A percentile compares a stretch with the other conserved stretches of the same genome.
Conservation (phyloP, 176 grass and related monocot genomes). For the sorghum (Sorghum bicolor) region DNA sequence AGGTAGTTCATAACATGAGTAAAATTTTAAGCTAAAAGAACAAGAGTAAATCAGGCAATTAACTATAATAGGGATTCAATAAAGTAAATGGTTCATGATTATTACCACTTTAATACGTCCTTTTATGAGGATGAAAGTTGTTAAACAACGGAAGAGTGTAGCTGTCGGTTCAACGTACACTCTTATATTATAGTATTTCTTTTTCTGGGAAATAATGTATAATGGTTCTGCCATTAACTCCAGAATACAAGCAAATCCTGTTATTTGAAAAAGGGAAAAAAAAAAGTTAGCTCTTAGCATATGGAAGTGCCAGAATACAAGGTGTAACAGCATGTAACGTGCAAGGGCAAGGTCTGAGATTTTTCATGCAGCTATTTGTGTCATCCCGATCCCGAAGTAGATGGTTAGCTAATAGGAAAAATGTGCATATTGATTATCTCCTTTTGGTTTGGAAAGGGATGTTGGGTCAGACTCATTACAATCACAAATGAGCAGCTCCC, state of each 20-base stretch:
- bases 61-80: background rate
- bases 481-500: background rate
- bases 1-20: background rate
- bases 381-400: background rate
- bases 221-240: slow-evolving; percentile 92
- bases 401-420: background rate
- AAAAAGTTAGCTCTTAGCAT: slow-evolving; percentile 19
- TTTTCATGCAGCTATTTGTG: slow-evolving; percentile 13
- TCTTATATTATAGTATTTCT: slow-evolving; percentile 79
- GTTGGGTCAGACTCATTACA: background rate
- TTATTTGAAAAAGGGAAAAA: slow-evolving; percentile 33
- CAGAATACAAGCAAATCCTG: slow-evolving; percentile 94
- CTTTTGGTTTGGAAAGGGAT: background rate
- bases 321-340: background rate
- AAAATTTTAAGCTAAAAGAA: background rate
- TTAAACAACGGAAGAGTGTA: slow-evolving; percentile 73
- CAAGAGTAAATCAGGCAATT: background rate
- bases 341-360: background rate
- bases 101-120: slow-evolving; percentile 67
- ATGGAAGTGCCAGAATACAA: slow-evolving; percentile 6
- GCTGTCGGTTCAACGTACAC: slow-evolving; percentile 78
- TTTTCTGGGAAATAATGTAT: slow-evolving; percentile 93
- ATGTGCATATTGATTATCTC: background rate
- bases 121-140: slow-evolving; percentile 73
- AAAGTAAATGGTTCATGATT: slow-evolving; percentile 24